phyloP scores from a whole-genome alignment of 2,329 filamentous ascomycete genomes.

The Apiospora saccharicola region DNA sequence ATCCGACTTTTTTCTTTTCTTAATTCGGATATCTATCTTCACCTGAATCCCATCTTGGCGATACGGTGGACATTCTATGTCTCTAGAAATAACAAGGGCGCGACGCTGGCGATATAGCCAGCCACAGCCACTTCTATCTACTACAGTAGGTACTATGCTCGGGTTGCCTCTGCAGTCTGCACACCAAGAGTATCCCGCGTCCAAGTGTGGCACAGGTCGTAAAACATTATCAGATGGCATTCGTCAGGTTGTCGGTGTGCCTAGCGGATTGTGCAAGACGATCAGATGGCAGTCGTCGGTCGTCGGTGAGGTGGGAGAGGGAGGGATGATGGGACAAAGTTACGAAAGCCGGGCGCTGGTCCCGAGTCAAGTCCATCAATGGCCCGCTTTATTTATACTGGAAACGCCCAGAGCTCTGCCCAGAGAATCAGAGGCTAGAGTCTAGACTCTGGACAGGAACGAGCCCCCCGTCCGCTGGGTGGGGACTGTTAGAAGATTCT shows the following conservation, averaged over 20 bases:
- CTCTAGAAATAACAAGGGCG: no score
- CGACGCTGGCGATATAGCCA: no score
- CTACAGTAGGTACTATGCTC: no score
- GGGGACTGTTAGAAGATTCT: constrained; percentile 17
- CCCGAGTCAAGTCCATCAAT: not conserved
- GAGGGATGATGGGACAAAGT: no score
- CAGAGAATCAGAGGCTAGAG: not conserved
- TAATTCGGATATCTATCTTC: no score
- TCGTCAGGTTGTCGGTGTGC: no score
- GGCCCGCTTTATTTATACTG: constrained; percentile 16
- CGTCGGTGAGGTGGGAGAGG: not conserved
- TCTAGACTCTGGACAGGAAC: constrained; percentile 6
- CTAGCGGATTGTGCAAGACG: not conserved
- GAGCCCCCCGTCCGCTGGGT: not conserved
- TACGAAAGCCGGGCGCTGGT: not conserved
- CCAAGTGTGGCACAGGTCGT: not conserved
- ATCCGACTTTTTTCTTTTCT: no score
- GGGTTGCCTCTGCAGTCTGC: no score
- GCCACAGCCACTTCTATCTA: no score
- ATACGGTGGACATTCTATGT: no score
- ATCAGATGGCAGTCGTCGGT: not conserved
- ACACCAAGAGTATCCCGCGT: no score
- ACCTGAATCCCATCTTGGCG: no score
- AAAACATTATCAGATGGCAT: not conserved
- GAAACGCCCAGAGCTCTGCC: constrained; percentile 15